These are phyloP conservation scores for Helotiales sp. DNA, from an alignment of 2,329 filamentous ascomycete genomes.

Conservation along the genomic window DNA sequence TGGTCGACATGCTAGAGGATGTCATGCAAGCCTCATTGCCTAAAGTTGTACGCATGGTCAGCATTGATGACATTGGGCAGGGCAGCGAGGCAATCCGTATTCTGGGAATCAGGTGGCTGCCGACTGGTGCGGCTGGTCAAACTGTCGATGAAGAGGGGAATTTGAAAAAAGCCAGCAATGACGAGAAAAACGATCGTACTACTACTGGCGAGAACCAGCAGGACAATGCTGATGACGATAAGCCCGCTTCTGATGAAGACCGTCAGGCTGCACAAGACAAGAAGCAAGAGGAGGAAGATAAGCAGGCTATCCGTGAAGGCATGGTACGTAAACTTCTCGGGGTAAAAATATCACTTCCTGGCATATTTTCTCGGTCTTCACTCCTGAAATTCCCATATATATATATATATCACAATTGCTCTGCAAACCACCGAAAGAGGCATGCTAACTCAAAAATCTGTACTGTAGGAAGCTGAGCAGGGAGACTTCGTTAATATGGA, in stretches of 20 bases:
- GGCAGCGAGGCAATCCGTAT: constrained; percentile 74
- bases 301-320: constrained; percentile 51
- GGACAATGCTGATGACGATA: constrained; percentile 41
- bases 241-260: constrained; percentile 43
- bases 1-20: constrained; percentile 75
- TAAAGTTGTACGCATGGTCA: constrained; percentile 73
- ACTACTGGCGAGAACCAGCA: constrained; percentile 47
- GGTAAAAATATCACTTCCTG: too few relatives aligned
- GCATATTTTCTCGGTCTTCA: too few relatives aligned
- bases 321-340: too few relatives aligned
- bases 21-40: constrained; percentile 80
- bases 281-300: constrained; percentile 46
- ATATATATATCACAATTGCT: too few relatives aligned
- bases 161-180: constrained; percentile 47
- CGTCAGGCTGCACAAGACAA: constrained; percentile 31
- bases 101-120: constrained; percentile 73
- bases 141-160: constrained; percentile 64
- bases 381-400: too few relatives aligned
- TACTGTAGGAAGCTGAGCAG: constrained; percentile 77
- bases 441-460: too few relatives aligned
- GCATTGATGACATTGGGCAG: constrained; percentile 76
- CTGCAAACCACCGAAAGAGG: too few relatives aligned
- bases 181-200: constrained; percentile 56
- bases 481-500: constrained; percentile 81
- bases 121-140: constrained; percentile 69